These are phyloP conservation scores for Agaricales sp. DNA, from an alignment of 1,284 basidiomycete genomes.

Conservation along the genomic window DNA sequence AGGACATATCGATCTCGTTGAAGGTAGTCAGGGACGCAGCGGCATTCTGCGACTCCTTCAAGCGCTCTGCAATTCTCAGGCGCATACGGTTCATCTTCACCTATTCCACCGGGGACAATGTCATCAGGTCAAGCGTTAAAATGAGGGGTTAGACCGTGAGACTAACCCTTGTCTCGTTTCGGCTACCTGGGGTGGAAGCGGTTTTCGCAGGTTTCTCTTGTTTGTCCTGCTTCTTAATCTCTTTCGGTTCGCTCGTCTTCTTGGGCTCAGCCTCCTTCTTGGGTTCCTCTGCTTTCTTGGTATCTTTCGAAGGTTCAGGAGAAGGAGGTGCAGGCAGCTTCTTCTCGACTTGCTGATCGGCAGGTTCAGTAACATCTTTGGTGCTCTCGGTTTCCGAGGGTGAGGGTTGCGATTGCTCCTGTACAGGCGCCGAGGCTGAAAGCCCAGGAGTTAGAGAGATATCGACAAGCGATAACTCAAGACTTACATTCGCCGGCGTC, in stretches of 20 bases:
- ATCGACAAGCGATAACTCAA: constrained; percentile 15
- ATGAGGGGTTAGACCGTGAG: constrained; percentile 15
- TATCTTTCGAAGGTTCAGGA: constrained; percentile 20
- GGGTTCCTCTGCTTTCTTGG: constrained; percentile 16
- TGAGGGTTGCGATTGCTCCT: constrained; percentile 20
- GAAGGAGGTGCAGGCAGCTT: constrained; percentile 30
- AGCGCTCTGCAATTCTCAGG: constrained; percentile 89
- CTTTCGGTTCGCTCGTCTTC: constrained; percentile 24
- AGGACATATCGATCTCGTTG: constrained; percentile 99
- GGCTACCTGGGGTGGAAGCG: constrained; percentile 39
- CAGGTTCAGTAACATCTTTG: constrained; percentile 26
- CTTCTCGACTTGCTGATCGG: constrained; percentile 40
- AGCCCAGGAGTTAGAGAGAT: constrained; percentile 4
- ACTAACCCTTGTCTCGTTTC: constrained; percentile 77
- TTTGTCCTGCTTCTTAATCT: constrained; percentile 17
- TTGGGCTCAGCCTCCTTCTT: constrained; percentile 27
- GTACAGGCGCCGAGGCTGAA: constrained; percentile 21
- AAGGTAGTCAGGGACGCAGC: constrained; percentile 97
- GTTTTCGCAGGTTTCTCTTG: constrained; percentile 19
- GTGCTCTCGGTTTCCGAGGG: constrained; percentile 21
- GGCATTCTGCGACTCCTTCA: constrained; percentile 97
- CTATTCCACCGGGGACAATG: no score
- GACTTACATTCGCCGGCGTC: constrained; percentile 48
- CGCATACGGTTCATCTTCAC: constrained; percentile 99
- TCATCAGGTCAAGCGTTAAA: no score